Evolutionary conservation across 2,329 filamentous ascomycete genomes (phyloP), one percentile per base, ranked within the genome.

Genomic region (Exophiala sp.): DNA sequence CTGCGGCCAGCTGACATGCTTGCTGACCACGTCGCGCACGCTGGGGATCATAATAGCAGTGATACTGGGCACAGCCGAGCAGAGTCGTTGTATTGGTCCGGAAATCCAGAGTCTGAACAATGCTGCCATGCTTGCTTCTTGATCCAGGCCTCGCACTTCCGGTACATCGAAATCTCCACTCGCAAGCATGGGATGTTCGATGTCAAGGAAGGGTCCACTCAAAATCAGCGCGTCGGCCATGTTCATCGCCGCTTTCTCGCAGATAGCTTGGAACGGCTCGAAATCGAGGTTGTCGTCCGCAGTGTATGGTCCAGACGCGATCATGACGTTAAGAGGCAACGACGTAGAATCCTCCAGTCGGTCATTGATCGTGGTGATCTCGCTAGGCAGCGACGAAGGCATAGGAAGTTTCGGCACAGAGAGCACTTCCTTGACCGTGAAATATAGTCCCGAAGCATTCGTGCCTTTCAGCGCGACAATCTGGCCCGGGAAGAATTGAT

Each of bases 401-500:
- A 80, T 84, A 2, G 85, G 84, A 11, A 95, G 78, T 2, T 89
- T 76, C 2, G 94, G 94, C 2, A 90, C 73, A 1, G 85, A 76
- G 5, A 97, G 77, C 2, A 94, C 72, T 65, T 96, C 85, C 33
- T 81, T 84, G 32, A 94, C 90, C 1, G 85, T 81, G 63, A 97
- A 96, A 63, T 88, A 86, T 35, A 85, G 81, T 0, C 92, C 92
- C 0, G 89, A 90, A 16, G 90, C 85, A 68, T 99, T 99, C 63
- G 85, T 90, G 6, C 94, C 94, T 57, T 81, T 81, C 24, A 97
- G 72, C 5, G 92, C 94, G 29, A 96, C 89, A 48, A 97, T 90
- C 68, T 97, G 91, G 5, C 94, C 94, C 0, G 92, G 94, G 68
- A 97, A 97, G 75, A 97, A 89, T 67, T 89, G 87, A 72, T 87